Evolutionary conservation across 768 basidiomycete species (phyloP).

Genomic region (Podaxis carcinomalis): DNA sequence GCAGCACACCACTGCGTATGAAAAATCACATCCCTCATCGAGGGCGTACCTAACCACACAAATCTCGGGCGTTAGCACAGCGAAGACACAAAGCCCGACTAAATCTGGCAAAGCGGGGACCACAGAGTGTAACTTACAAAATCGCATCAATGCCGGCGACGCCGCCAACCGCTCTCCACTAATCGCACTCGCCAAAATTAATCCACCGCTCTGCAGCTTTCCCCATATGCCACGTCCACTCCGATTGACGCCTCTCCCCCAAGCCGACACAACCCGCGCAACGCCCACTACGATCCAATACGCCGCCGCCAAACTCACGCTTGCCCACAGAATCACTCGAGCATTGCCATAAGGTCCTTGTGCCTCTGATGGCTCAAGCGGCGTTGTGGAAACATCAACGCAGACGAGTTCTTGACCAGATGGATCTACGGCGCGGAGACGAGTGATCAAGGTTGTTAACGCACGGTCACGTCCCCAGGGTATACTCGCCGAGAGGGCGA

Average conservation of each 20-base stretch:
- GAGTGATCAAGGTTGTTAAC: constrained; percentile 81
- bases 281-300: constrained; percentile 83
- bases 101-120: background rate
- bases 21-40: constrained; percentile 86
- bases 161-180: constrained; percentile 87
- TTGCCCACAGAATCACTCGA: constrained; percentile 65
- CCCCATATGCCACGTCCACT: constrained; percentile 61
- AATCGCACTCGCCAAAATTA: constrained; percentile 87
- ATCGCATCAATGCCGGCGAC: constrained; percentile 83
- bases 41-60: constrained; percentile 70
- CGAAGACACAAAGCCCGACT: background rate
- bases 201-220: constrained; percentile 77
- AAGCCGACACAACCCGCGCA: constrained; percentile 81
- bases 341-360: constrained; percentile 56
- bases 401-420: constrained; percentile 80
- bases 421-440: constrained; percentile 86
- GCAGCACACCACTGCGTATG: constrained; percentile 92
- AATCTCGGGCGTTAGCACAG: constrained; percentile 6
- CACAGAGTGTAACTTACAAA: constrained; percentile 51
- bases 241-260: constrained; percentile 67
- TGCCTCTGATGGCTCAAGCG: constrained; percentile 49
- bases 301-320: constrained; percentile 66
- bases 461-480: constrained; percentile 62
- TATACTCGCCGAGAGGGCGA: constrained; percentile 77
- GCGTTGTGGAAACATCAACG: constrained; percentile 72